Base-by-base conservation (phyloP, 495 filamentous ascomycete species). In the Letharia lupina region DNA sequence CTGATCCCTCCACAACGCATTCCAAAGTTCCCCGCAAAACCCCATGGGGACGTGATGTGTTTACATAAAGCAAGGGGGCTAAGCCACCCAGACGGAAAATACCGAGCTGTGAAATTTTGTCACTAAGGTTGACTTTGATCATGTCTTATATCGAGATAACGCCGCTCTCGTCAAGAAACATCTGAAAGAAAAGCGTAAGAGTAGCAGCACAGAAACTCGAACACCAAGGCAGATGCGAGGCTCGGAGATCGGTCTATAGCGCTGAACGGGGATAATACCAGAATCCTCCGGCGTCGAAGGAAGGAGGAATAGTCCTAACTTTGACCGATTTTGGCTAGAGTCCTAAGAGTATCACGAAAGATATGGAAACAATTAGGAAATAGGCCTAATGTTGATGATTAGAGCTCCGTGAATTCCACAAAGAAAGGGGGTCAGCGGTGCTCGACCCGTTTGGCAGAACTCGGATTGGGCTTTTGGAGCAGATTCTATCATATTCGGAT, bases 31-130 rank as follows among this genome's bases (percentile, higher is more conserved):
- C 28, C 52, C 52, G 28, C 52, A 56, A 20, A 37, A 54, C 54
- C 54, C 54, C 54, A 57, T 20, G 54, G 54, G 54, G 54, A 54
- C 45, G 45, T 52, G 48, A 52, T 54, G 50, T 15, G 50, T 33
- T 28, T 20, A 57, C 31, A 57, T 37, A 57, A 37, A 57, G 54
- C 33, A 57, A 57, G 54, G 54, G 54, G 39, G 33, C 1, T 10
- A 37, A 37, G 31, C 16, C 13, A 57, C 5, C 5, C 33, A 18
- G 16, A 37, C 33, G 5, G 28, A 18, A 28, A 28, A 28, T 23
- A 28, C 45, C 45, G 11, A 50, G n/a, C n/a, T 50, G 23, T n/a
- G 18, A 28, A 28, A 48, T 23, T 28, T 13, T 28, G 4, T 28
- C n/a, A 28, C 45, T 48, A 8, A 28, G 23, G 23, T 28, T 0